A percentile compares a stretch with the other conserved stretches of the same genome.
Evolutionary conservation across 2,329 filamentous ascomycete genomes (phyloP).

Genomic region (Penicillium sp.): DNA sequence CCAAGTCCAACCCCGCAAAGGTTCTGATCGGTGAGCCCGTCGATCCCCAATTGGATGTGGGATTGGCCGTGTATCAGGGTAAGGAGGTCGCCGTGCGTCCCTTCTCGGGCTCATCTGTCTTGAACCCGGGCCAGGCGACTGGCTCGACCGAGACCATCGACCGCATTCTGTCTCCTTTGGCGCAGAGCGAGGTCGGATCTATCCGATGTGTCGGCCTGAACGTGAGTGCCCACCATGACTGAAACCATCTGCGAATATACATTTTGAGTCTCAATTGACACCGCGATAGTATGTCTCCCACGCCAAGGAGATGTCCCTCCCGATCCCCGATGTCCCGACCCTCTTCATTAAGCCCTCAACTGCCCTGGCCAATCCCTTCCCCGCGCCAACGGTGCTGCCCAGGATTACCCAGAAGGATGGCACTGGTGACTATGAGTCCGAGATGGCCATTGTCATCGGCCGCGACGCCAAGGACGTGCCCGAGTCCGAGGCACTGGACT

Average conservation of each 20-base stretch:
- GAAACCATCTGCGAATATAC: not conserved
- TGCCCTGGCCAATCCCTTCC: conserved; percentile 57
- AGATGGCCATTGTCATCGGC: conserved; percentile 60
- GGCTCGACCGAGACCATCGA: conserved; percentile 39
- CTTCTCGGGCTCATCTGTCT: conserved; percentile 61
- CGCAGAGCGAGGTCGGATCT: conserved; percentile 54
- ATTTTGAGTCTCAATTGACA: not conserved
- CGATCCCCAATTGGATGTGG: conserved; percentile 58
- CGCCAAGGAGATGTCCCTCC: conserved; percentile 56
- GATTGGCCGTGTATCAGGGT: conserved; percentile 57
- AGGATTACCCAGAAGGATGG: conserved; percentile 56
- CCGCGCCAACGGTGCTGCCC: conserved; percentile 54
- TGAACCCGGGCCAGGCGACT: conserved; percentile 57
- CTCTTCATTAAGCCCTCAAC: conserved; percentile 62
- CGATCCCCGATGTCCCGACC: conserved; percentile 57
- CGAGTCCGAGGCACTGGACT: conserved; percentile 59
- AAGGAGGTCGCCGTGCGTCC: conserved; percentile 59
- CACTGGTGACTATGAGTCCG: conserved; percentile 62
- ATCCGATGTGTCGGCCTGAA: conserved; percentile 64
- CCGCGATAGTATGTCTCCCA: conserved; percentile 49
- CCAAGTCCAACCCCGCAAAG: conserved; percentile 53
- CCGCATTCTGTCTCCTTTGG: conserved; percentile 55
- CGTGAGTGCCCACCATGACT: conserved; percentile 30
- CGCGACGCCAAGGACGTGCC: conserved; percentile 57
- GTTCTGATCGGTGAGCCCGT: conserved; percentile 60